Evolutionary conservation across 192 early-diverging fungal genomes (phyloP).

Genomic region (Coemansia sp.): DNA sequence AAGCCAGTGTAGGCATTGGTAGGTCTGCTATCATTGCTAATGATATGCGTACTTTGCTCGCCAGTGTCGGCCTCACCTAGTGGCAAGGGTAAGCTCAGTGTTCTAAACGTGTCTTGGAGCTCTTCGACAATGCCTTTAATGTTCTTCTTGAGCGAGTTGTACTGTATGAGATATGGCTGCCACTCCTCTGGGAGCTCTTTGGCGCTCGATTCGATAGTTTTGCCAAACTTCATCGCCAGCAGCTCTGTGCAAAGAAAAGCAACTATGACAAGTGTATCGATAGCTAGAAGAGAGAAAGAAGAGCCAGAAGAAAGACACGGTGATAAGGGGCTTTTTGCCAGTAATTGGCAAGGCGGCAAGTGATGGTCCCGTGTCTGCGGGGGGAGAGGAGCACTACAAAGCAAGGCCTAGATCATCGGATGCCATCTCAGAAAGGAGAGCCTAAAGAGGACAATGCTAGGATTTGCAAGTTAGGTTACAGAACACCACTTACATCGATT

Average conservation of each 20-base stretch:
- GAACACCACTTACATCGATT: background rate
- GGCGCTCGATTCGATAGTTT: constrained; percentile 63
- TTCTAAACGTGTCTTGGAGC: constrained; percentile 53
- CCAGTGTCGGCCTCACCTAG: constrained; percentile 1
- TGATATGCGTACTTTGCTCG: background rate
- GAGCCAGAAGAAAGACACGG: background rate
- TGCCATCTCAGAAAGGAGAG: background rate
- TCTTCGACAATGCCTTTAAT: constrained; percentile 71
- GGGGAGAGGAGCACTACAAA: background rate
- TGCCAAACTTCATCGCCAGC: constrained; percentile 71
- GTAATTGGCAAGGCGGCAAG: background rate
- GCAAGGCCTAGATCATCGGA: background rate
- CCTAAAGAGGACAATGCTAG: background rate
- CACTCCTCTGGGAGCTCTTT: constrained; percentile 69
- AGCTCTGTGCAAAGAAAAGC: background rate
- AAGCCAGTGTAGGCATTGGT: background rate
- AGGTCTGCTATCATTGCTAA: background rate
- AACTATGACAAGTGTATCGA: background rate
- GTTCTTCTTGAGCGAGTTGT: constrained; percentile 71
- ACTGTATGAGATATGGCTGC: constrained; percentile 73
- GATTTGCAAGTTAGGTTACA: background rate
- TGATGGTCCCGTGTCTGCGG: background rate
- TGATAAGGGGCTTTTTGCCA: background rate
- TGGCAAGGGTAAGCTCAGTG: constrained; percentile 25
- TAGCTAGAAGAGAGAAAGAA: background rate